phyloP scores from a whole-genome alignment of 1,139 yeast species.

The Barnettozyma hawaiiensis region DNA sequence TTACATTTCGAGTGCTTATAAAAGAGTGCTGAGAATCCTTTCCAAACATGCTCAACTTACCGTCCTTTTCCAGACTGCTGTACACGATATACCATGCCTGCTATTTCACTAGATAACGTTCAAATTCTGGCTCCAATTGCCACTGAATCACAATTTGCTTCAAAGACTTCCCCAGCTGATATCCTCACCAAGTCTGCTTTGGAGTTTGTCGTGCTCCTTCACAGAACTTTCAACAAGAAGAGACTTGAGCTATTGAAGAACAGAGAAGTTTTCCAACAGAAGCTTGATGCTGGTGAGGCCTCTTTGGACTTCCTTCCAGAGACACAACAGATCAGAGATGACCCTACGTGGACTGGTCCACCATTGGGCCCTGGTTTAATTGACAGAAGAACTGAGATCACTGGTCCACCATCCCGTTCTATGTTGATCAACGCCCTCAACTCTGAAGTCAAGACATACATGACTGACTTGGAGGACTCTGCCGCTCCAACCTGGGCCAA shows the following conservation, averaged over 20 bases:
- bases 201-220: constrained; percentile 64
- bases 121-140: constrained; percentile 62
- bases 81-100: constrained; percentile 7
- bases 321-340: constrained; percentile 60
- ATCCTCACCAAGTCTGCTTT: constrained; percentile 53
- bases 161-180: constrained; percentile 42
- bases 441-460: constrained; percentile 62
- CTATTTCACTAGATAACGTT: constrained; percentile 46
- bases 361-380: constrained; percentile 63
- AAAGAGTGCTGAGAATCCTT: not conserved
- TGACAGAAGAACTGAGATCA: constrained; percentile 76
- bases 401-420: constrained; percentile 73
- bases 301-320: constrained; percentile 57
- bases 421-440: constrained; percentile 71
- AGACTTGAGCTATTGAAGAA: constrained; percentile 54
- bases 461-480: constrained; percentile 71
- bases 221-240: constrained; percentile 59
- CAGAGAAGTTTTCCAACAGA: constrained; percentile 54
- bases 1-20: not conserved
- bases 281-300: constrained; percentile 51
- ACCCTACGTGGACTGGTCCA: constrained; percentile 72
- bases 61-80: not conserved
- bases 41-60: not conserved
- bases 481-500: constrained; percentile 59
- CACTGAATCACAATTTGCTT: constrained; percentile 50